These are phyloP conservation scores for Coemansia erecta DNA, from an alignment of 192 early-diverging fungal species.

Conservation along the genomic window DNA sequence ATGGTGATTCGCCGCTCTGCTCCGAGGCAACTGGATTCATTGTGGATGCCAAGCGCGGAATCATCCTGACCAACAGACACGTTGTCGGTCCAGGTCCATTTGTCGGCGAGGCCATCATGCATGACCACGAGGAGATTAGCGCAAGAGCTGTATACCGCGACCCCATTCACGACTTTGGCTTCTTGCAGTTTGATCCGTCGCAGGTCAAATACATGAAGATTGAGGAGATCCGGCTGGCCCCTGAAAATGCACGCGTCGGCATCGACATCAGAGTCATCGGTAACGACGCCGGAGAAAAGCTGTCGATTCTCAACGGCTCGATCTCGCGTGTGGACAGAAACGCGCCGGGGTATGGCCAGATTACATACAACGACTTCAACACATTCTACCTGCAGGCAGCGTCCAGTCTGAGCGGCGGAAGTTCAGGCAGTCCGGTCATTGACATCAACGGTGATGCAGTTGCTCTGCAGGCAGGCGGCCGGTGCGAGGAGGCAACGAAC, in stretches of 20 bases:
- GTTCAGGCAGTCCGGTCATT: constrained; percentile 75
- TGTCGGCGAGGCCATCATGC: constrained; percentile 69
- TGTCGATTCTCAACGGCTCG: constrained; percentile 72
- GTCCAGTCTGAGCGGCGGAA: constrained; percentile 72
- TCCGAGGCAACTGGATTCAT: constrained; percentile 69
- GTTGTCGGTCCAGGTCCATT: constrained; percentile 74
- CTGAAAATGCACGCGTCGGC: constrained; percentile 69
- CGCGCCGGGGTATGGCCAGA: constrained; percentile 66
- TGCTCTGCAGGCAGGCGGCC: constrained; percentile 70
- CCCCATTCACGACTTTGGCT: constrained; percentile 83
- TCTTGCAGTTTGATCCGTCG: constrained; percentile 69
- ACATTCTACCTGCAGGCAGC: constrained; percentile 81
- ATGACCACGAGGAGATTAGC: constrained; percentile 75
- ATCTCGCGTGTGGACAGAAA: constrained; percentile 73
- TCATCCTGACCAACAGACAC: constrained; percentile 77
- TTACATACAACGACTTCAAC: constrained; percentile 77
- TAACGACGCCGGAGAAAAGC: constrained; percentile 78
- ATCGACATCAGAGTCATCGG: constrained; percentile 77
- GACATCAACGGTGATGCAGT: constrained; percentile 76
- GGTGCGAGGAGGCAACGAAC: constrained; percentile 65
- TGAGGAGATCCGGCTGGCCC: constrained; percentile 63
- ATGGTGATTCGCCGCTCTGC: constrained; percentile 22
- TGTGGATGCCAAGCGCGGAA: constrained; percentile 70
- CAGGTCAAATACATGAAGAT: constrained; percentile 70
- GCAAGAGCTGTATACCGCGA: constrained; percentile 73